Conservation (phyloP, 2,329 filamentous ascomycete species). For the Cladosporium sp. region DNA sequence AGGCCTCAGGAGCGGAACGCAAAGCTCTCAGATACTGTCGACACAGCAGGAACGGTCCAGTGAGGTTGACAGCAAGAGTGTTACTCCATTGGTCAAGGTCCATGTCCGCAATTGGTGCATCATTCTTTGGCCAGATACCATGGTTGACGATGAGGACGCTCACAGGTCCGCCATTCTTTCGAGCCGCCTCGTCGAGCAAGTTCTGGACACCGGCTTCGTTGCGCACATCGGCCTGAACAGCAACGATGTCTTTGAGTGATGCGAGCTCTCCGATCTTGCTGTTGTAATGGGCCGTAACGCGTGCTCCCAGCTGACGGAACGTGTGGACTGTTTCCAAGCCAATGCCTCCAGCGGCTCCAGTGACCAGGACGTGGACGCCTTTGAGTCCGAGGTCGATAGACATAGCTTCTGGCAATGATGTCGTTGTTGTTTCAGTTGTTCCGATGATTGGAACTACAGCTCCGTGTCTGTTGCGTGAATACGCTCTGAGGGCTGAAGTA, state of each 20-base stretch:
- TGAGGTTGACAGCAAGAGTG: constrained; percentile 27
- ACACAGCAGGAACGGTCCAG: constrained; percentile 29
- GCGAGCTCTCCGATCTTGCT: constrained; percentile 31
- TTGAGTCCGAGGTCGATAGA: constrained; percentile 29
- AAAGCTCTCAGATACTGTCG: constrained; percentile 22
- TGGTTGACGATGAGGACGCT: constrained; percentile 40
- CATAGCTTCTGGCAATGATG: constrained; percentile 16
- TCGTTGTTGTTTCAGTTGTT: too few relatives aligned
- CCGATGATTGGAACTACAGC: too few relatives aligned
- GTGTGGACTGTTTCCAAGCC: constrained; percentile 26
- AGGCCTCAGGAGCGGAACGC: constrained; percentile 16
- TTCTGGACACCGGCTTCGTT: constrained; percentile 28
- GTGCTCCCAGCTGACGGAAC: constrained; percentile 32
- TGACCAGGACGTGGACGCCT: constrained; percentile 33
- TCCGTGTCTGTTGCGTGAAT: too few relatives aligned
- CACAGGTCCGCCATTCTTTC: constrained; percentile 33
- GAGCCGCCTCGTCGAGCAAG: constrained; percentile 28
- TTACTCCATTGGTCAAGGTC: constrained; percentile 27
- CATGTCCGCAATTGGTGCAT: constrained; percentile 27
- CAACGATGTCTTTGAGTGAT: constrained; percentile 21
- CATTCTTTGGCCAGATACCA: constrained; percentile 26
- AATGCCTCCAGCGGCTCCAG: constrained; percentile 30
- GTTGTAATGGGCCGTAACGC: constrained; percentile 39
- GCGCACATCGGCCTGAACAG: constrained; percentile 32
- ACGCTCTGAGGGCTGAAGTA: too few relatives aligned